These are phyloP conservation scores for Tricholoma flavovirens DNA, from an alignment of 768 basidiomycete genomes.

Conservation along the genomic window DNA sequence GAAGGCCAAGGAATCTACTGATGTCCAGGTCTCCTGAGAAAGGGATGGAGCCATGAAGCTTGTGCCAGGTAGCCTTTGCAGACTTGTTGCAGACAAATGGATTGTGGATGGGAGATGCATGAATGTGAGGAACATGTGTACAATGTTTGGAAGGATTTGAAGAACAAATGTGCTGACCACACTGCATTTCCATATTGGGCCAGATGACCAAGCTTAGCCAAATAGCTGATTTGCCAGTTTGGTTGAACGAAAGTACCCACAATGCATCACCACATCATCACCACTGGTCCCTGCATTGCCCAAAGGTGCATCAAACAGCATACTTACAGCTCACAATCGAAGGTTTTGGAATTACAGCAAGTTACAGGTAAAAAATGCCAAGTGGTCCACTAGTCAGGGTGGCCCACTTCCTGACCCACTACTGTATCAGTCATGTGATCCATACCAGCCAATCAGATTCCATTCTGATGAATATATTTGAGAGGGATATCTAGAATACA, in stretches of 20 bases:
- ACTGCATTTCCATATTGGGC: background rate
- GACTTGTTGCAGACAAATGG: background rate
- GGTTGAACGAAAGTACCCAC: background rate
- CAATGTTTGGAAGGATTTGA: background rate
- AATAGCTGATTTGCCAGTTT: conserved; percentile 1
- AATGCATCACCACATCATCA: background rate
- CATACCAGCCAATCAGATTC: too few species aligned
- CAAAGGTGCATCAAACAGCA: background rate
- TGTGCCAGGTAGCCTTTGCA: background rate
- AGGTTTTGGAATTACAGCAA: background rate
- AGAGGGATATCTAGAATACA: too few species aligned
- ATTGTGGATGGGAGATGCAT: conserved; percentile 1
- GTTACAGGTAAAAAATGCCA: background rate
- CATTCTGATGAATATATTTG: too few species aligned
- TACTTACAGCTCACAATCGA: background rate
- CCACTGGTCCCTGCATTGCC: background rate
- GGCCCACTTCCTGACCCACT: background rate
- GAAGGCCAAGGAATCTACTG: background rate
- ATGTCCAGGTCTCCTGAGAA: background rate
- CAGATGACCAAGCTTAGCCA: conserved; percentile 1
- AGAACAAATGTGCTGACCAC: background rate
- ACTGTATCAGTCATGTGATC: too few species aligned
- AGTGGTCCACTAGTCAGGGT: conserved; percentile 1
- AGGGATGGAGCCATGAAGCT: background rate
- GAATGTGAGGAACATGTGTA: background rate